A percentile compares a stretch with the other conserved stretches of the same genome.
Evolutionary conservation across 345 rosid genomes (phyloP).

Genomic region (Kernera saxatilis): DNA sequence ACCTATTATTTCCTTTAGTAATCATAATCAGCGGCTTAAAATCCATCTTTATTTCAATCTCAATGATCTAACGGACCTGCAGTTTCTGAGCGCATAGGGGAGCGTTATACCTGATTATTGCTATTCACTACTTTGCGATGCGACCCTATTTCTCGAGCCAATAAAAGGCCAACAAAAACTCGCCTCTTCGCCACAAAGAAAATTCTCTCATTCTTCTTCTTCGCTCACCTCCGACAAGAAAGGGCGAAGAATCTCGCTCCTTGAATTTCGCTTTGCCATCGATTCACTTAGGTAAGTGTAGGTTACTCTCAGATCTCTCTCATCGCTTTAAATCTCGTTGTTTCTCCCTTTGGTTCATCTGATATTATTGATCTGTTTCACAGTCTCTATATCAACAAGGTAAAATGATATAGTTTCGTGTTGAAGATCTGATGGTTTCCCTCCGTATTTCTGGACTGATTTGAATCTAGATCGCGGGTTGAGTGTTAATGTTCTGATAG

Average conservation of each 20-base stretch:
- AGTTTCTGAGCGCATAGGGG: neutral
- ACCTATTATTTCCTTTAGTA: neutral
- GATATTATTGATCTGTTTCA: neutral
- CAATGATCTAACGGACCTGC: conserved; percentile 5
- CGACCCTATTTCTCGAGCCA: conserved; percentile 29
- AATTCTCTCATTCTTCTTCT: conserved; percentile 10
- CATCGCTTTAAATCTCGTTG: neutral
- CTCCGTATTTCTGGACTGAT: neutral
- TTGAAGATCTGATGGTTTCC: neutral
- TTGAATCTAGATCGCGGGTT: neutral
- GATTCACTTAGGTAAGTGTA: conserved; percentile 11
- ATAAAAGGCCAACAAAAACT: conserved; percentile 27
- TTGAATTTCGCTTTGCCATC: conserved; percentile 16
- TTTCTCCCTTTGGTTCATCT: neutral
- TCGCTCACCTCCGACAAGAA: conserved; percentile 28
- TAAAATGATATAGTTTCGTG: neutral
- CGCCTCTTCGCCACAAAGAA: conserved; percentile 25
- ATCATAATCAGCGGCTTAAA: neutral
- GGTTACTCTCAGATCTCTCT: conserved; percentile 24
- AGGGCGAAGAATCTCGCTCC: conserved; percentile 37
- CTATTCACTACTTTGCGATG: neutral
- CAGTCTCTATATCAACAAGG: conserved; percentile 9
- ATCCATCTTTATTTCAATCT: neutral
- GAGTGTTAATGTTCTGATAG: neutral
- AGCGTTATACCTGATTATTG: neutral